A percentile compares a stretch with the other conserved stretches of the same genome.
phyloP scores from a whole-genome alignment of 208 protist genomes.

The Vickermania spadyakhi region DNA sequence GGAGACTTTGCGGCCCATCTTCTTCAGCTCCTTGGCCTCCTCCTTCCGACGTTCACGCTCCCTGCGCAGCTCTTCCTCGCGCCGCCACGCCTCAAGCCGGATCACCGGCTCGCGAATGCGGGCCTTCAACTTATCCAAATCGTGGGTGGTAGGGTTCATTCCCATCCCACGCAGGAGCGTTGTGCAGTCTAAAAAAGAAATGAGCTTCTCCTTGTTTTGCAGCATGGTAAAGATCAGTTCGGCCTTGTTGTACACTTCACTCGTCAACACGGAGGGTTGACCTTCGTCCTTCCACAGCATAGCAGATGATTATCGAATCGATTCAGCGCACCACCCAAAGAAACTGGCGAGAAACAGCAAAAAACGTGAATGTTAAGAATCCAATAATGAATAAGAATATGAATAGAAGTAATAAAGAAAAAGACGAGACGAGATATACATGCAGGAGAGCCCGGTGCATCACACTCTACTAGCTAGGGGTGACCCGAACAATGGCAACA shows the following conservation, averaged over 20 bases:
- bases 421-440: too few relatives aligned
- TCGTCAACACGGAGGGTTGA: slow-evolving; percentile 73
- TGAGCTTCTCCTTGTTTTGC: slow-evolving; percentile 82
- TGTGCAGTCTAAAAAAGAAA: slow-evolving; percentile 85
- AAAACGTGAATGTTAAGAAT: too few relatives aligned
- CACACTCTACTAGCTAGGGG: too few relatives aligned
- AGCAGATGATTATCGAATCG: too few relatives aligned
- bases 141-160: slow-evolving; percentile 79
- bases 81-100: slow-evolving; percentile 75
- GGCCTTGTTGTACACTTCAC: slow-evolving; percentile 84
- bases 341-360: too few relatives aligned
- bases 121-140: slow-evolving; percentile 74
- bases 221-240: slow-evolving; percentile 68
- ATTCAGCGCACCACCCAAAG: too few relatives aligned
- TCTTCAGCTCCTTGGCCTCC: slow-evolving; percentile 52
- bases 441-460: too few relatives aligned
- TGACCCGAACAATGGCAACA: too few relatives aligned
- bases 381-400: too few relatives aligned
- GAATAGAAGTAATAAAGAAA: too few relatives aligned
- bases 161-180: slow-evolving; percentile 86
- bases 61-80: slow-evolving; percentile 66
- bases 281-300: neutral
- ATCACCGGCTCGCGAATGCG: slow-evolving; percentile 70
- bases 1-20: slow-evolving; percentile 9
- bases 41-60: slow-evolving; percentile 75